Percentiles rank a stretch among this genome's conserved stretches.
Evolutionary conservation across 306 rosid species (phyloP).

Genomic region (Ormosia semicastrata): DNA sequence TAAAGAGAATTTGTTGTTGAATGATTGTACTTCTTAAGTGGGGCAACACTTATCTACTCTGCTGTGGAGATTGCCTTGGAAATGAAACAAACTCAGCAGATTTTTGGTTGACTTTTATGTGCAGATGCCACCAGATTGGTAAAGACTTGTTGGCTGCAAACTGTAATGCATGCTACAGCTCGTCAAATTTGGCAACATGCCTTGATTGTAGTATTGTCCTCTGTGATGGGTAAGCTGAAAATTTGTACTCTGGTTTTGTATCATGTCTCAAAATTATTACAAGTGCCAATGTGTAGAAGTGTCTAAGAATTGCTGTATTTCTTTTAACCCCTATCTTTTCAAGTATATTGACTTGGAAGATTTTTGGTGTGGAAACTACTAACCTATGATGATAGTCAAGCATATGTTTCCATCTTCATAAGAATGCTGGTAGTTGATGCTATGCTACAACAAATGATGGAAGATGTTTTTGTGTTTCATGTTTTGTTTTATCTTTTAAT

Average conservation of each 20-base stretch:
- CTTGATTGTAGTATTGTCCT: constrained; percentile 63
- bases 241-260: constrained; percentile 12
- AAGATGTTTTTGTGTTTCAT: constrained; percentile 1
- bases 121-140: constrained; percentile 81
- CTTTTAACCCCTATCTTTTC: neutral
- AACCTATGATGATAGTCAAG: neutral
- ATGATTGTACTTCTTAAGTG: neutral
- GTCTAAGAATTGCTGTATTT: constrained; percentile 2
- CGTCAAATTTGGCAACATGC: constrained; percentile 75
- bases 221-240: constrained; percentile 73
- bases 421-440: constrained; percentile 12
- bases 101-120: constrained; percentile 22
- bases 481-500: neutral
- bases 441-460: neutral
- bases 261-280: neutral
- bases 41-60: neutral
- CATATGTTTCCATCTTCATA: neutral
- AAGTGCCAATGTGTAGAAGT: neutral
- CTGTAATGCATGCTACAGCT: constrained; percentile 63
- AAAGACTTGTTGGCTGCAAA: constrained; percentile 46
- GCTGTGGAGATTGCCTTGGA: constrained; percentile 25
- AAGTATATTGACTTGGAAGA: neutral
- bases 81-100: constrained; percentile 15
- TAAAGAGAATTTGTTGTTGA: neutral
- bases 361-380: neutral